Conservation (phyloP, 192 early-diverging fungal genomes). For the Backusella luteola region DNA sequence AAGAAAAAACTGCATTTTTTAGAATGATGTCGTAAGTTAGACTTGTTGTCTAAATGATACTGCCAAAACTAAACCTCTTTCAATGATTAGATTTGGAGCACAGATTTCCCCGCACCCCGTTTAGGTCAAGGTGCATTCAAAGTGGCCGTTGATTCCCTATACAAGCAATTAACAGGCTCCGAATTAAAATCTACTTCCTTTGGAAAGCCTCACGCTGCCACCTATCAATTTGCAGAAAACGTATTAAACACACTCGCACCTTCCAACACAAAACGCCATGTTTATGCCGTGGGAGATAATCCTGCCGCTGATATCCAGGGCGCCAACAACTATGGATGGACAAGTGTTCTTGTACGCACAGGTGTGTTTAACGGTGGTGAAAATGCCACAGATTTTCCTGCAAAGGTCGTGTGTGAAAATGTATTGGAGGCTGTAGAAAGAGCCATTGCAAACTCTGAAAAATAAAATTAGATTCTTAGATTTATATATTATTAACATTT, state of each 20-base stretch:
- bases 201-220: constrained; percentile 80
- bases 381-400: constrained; percentile 55
- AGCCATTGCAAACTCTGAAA: constrained; percentile 20
- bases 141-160: constrained; percentile 67
- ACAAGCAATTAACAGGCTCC: constrained; percentile 46
- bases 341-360: constrained; percentile 67
- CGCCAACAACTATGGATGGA: constrained; percentile 72
- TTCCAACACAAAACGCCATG: constrained; percentile 10
- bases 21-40: constrained; percentile 30
- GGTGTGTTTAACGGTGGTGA: constrained; percentile 62
- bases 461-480: not conserved
- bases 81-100: constrained; percentile 70
- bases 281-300: constrained; percentile 68
- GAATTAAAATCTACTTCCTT: constrained; percentile 64
- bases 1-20: not conserved
- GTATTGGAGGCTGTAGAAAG: constrained; percentile 65
- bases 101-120: constrained; percentile 74
- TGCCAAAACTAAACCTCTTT: not conserved
- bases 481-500: not conserved
- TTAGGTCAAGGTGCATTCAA: constrained; percentile 86
- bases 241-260: constrained; percentile 39
- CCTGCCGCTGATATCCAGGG: constrained; percentile 73
- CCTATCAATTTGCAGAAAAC: constrained; percentile 69
- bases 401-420: constrained; percentile 56
- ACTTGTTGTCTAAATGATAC: constrained; percentile 1